Evolutionary conservation across 495 filamentous ascomycete genomes (phyloP), one percentile per base, ranked within the genome.

Genomic region (Hyaloscypha variabilis): DNA sequence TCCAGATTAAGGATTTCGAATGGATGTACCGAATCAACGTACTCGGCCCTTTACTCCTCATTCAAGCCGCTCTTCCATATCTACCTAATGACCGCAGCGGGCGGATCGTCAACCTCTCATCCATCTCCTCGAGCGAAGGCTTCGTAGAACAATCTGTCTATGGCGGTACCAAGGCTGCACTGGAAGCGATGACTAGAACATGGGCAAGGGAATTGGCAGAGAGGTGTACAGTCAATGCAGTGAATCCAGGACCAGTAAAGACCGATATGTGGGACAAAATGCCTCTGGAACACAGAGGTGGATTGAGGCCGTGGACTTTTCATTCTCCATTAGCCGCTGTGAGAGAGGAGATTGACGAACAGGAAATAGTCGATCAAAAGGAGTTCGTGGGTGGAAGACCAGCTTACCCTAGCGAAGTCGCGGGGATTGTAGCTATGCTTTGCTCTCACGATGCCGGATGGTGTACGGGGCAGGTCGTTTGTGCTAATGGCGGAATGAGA

Each of bases 121-220:
- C 83, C 64, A 87, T 96, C 6, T 84, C 88, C 6, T 83, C 89
- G 0, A 82, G 81, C 5, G 74, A 88, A 17, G 92, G 93, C 0
- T 92, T 91, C 75, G 72, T 79, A 2, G 83, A 80, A 10, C 91
- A 95, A 75, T 84, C 84, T 6, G 86, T 96, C 39, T 97, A 96
- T 72, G 91, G 90, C 46, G 93, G 92, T 3, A 94, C 89, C 68
- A 97, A 97, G 76, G 93, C 90, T 0, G 93, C 94, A 0, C 70
- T 97, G 34, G 94, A 97, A 67, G 85, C 90, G 17, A 95, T 97
- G 93, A 96, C 93, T 14, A 82, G 94, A 10, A 93, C 91, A 1
- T 97, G 93, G 94, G 80, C 88, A 0, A 82, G 91, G n/a, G 94
- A 97, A 77, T 78, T 97, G 39, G 80, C 86, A 1, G 89, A 95